phyloP scores from a whole-genome alignment of 768 basidiomycete species.

The Mycena belliarum region DNA sequence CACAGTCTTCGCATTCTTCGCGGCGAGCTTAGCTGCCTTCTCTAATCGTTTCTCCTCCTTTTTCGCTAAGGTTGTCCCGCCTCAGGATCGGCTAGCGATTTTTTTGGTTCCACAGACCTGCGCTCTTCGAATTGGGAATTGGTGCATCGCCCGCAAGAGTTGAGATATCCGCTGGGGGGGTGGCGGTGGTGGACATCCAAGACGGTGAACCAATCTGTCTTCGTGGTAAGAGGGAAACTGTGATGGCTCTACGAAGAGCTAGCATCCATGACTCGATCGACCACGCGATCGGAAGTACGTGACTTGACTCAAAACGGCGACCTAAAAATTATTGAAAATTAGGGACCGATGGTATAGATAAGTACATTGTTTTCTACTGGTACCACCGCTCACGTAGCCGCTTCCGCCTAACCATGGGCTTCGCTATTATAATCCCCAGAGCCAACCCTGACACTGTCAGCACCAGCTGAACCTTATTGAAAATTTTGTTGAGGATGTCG shows the following conservation, averaged over 20 bases:
- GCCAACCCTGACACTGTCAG: slow-evolving; percentile 74
- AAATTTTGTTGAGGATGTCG: slow-evolving; percentile 87
- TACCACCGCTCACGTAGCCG: slow-evolving; percentile 75
- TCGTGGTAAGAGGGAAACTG: slow-evolving; percentile 15
- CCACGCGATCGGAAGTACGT: too few relatives aligned
- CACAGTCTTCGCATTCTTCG: slow-evolving; percentile 56
- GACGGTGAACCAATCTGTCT: not conserved
- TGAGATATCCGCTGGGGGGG: slow-evolving; percentile 28
- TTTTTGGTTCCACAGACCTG: slow-evolving; percentile 28
- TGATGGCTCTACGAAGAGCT: slow-evolving; percentile 19
- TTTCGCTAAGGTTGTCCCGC: slow-evolving; percentile 52
- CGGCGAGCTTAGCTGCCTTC: slow-evolving; percentile 77
- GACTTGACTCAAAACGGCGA: too few relatives aligned
- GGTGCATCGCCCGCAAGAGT: slow-evolving; percentile 33
- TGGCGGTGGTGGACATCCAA: slow-evolving; percentile 17
- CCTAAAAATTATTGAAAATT: not conserved
- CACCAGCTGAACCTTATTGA: slow-evolving; percentile 91
- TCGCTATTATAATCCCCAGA: slow-evolving; percentile 75
- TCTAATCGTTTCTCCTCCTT: slow-evolving; percentile 83
- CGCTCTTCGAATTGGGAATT: slow-evolving; percentile 44
- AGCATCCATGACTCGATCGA: slow-evolving; percentile 21
- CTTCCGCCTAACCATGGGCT: slow-evolving; percentile 79
- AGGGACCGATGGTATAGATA: slow-evolving; percentile 6
- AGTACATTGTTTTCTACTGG: slow-evolving; percentile 35
- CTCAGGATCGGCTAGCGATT: not conserved